Base-by-base conservation (phyloP, 208 protist species). In the Leishmania aethiopica region DNA sequence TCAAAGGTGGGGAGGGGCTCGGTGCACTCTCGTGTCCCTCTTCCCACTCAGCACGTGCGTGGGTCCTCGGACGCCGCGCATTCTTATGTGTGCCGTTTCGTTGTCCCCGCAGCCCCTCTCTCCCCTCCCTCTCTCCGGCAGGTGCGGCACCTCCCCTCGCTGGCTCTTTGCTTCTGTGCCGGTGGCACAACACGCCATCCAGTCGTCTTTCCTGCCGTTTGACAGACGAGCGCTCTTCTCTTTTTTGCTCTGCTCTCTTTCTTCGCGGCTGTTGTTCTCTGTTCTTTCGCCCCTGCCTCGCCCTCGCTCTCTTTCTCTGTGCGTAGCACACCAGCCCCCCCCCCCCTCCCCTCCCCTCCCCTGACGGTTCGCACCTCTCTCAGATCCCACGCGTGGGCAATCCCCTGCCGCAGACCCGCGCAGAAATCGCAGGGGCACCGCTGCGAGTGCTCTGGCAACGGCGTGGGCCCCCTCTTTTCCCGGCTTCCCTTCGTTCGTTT, bases 301-400 rank as follows among this genome's bases (percentile, higher is more conserved):
- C 28, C 0, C 10, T 69, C 62, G 0, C 64, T 53, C 70, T 28
- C 45, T 55, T 2, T 51, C 3, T n/a, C 8, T 35, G 70, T 35
- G 40, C 40, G 42, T 32, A 51, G 70, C 25, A 35, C 42, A 55
- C 13, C 2, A 19, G 13, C 3, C 45, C 47, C 42, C 25, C 25
- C 28, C 6, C 0, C 3, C n/a, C n/a, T n/a, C n/a, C n/a, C n/a
- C n/a, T n/a, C 42, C 25, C 25, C 28, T 0, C 0, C 3, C 28
- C 45, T 49, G 45, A 74, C 28, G 10, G 42, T 7, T 28, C 22
- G 67, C 40, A 28, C 2, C 13, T 53, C 2, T 28, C n/a, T 13
- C 6, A 53, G 25, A 51, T 74, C 45, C 25, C 40, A 51, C 42
- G 2, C 28, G 25, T 74, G 40, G 13, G 25, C 45, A 22, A 49